phyloP scores from a whole-genome alignment of 2,329 filamentous ascomycete genomes.

The Amphichorda felina region DNA sequence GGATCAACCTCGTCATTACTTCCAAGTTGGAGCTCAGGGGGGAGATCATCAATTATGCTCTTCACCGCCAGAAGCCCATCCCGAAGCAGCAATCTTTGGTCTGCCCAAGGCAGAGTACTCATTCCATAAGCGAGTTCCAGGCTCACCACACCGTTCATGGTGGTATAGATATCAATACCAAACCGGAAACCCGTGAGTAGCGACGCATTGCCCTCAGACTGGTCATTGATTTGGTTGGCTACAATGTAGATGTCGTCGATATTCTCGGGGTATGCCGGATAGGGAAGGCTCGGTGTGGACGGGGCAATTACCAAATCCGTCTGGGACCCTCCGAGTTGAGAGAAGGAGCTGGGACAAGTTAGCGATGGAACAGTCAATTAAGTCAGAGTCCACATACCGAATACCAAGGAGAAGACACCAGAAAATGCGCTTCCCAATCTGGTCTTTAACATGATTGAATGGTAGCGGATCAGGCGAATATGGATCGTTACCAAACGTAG shows the following conservation, averaged over 20 bases:
- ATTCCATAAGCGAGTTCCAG: constrained; percentile 75
- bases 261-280: constrained; percentile 69
- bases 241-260: constrained; percentile 78
- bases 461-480: constrained; percentile 27
- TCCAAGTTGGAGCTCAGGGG: constrained; percentile 53
- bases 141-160: constrained; percentile 68
- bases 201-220: constrained; percentile 56
- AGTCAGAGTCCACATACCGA: constrained; percentile 29
- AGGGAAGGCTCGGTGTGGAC: constrained; percentile 61
- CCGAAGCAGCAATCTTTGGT: constrained; percentile 63
- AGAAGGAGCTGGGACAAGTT: constrained; percentile 46
- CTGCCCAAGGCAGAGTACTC: constrained; percentile 62
- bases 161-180: constrained; percentile 65
- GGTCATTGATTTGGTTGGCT: constrained; percentile 55
- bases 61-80: constrained; percentile 62
- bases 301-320: constrained; percentile 66
- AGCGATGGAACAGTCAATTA: constrained; percentile 4
- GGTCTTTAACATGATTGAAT: constrained; percentile 60
- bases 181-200: constrained; percentile 71
- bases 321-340: constrained; percentile 58
- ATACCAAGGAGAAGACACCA: constrained; percentile 72
- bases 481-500: constrained; percentile 25
- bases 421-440: constrained; percentile 69
- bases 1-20: constrained; percentile 22
- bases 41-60: constrained; percentile 53